These are phyloP conservation scores for Schoenoplectus triqueter DNA, from an alignment of 202 grass and related monocot genomes.

Conservation along the genomic window DNA sequence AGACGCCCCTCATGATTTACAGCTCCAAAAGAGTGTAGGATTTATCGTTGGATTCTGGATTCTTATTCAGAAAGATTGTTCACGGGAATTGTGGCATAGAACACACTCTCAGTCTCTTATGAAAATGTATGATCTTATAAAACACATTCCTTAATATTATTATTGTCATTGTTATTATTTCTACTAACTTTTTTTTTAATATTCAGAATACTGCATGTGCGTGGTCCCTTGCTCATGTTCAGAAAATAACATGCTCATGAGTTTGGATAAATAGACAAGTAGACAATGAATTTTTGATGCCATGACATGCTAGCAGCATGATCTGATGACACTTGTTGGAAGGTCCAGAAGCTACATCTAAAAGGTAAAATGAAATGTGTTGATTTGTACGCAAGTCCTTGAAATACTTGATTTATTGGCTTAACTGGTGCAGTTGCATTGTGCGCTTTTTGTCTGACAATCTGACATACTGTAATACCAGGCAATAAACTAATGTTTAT, in stretches of 20 bases:
- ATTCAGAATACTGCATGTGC: constrained; percentile 23
- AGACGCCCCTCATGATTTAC: neutral
- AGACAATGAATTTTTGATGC: constrained; percentile 25
- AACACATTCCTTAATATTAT: neutral
- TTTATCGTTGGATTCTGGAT: neutral
- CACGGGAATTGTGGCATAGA: neutral
- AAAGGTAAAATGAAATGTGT: neutral
- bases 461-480: neutral
- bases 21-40: neutral
- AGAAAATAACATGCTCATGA: constrained; percentile 19
- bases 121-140: neutral
- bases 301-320: neutral
- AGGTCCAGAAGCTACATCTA: neutral
- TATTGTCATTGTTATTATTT: neutral
- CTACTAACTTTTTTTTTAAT: neutral
- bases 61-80: neutral
- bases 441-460: neutral
- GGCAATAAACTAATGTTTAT: neutral
- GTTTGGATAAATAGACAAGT: neutral
- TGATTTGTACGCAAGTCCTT: neutral
- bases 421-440: neutral
- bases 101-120: neutral
- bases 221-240: constrained; percentile 1
- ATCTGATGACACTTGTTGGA: neutral
- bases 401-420: neutral